A percentile compares a stretch with the other conserved stretches of the same genome.
phyloP scores from a whole-genome alignment of 129 eudicot genomes.

The Chrysanthemum seticuspe region DNA sequence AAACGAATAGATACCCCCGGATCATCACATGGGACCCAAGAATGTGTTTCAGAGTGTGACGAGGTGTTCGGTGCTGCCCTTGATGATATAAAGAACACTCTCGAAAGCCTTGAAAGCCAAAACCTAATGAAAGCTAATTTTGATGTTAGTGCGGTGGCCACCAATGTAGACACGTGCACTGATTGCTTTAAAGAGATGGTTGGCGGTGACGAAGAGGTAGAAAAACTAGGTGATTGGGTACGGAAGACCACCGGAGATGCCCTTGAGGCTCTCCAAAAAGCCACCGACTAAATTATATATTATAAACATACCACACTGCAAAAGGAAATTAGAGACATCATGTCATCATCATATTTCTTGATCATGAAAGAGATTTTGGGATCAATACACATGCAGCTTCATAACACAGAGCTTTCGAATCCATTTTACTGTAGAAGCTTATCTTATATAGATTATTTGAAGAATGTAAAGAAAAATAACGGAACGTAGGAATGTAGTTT shows the following conservation, averaged over 20 bases:
- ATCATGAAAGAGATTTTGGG: slow-evolving; percentile 1
- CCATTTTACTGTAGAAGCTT: slow-evolving; percentile 13
- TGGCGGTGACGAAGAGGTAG: slow-evolving; percentile 31
- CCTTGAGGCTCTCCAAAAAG: slow-evolving; percentile 36
- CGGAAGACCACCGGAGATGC: slow-evolving; percentile 31
- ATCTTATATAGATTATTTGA: slow-evolving; percentile 15
- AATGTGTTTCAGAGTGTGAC: slow-evolving; percentile 37
- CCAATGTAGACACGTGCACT: slow-evolving; percentile 43
- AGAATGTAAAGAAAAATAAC: slow-evolving; percentile 2
- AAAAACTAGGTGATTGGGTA: slow-evolving; percentile 31
- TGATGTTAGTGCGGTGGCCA: slow-evolving; percentile 38
- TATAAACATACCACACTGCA: neutral
- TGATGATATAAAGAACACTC: slow-evolving; percentile 37
- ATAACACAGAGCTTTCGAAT: slow-evolving; percentile 10
- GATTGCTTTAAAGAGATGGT: slow-evolving; percentile 37
- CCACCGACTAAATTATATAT: slow-evolving; percentile 16
- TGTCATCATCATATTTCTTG: slow-evolving; percentile 14
- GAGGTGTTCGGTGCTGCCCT: slow-evolving; percentile 37
- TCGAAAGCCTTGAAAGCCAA: slow-evolving; percentile 22
- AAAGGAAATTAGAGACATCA: neutral
- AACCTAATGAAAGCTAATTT: slow-evolving; percentile 40
- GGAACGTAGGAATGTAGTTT: slow-evolving; percentile 19
- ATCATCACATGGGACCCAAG: slow-evolving; percentile 10
- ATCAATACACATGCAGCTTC: slow-evolving; percentile 1
- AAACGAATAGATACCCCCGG: slow-evolving; percentile 29